phyloP scores from a whole-genome alignment of 2,329 filamentous ascomycete genomes.

The Beauveria sp. region DNA sequence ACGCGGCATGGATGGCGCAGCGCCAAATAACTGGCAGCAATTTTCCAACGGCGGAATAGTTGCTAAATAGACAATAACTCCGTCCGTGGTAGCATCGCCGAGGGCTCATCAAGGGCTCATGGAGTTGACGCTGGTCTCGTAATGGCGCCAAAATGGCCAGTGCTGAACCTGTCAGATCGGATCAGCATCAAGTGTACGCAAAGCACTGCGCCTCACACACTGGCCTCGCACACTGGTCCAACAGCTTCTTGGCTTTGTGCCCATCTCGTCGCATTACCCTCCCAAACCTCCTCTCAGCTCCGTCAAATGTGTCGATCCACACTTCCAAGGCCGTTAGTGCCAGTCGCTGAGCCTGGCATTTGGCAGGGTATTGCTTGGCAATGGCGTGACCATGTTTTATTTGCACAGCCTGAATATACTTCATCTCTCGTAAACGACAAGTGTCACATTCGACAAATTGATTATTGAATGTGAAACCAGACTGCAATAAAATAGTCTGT shows the following conservation, averaged over 20 bases:
- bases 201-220: background rate
- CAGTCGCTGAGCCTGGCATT: background rate
- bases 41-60: too few species aligned
- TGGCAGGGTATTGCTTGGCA: background rate
- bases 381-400: background rate
- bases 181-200: background rate
- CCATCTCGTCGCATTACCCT: too few species aligned
- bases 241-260: background rate
- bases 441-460: background rate
- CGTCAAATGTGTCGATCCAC: background rate
- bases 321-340: background rate
- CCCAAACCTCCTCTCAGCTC: background rate
- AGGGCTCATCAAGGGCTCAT: background rate
- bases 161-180: background rate
- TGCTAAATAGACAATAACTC: too few species aligned
- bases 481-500: background rate
- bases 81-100: background rate
- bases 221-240: background rate
- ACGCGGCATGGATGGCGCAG: too few species aligned
- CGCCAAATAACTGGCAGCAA: too few species aligned
- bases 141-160: too few species aligned
- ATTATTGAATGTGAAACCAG: background rate
- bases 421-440: background rate
- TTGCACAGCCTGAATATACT: background rate
- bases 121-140: too few species aligned